phyloP scores from a whole-genome alignment of 306 rosid genomes.

The Neltuma alba region DNA sequence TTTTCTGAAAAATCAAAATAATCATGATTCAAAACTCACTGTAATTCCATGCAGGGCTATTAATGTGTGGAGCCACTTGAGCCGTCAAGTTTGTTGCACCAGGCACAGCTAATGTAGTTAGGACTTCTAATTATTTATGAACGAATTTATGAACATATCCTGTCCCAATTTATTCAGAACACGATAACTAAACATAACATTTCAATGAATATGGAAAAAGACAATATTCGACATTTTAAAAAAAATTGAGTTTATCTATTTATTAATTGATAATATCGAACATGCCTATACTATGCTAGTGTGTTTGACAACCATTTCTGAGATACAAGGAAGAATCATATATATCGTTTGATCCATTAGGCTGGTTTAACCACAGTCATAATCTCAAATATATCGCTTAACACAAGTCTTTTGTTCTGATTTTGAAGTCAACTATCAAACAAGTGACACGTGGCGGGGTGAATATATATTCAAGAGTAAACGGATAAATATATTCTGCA shows the following conservation, averaged over 20 bases:
- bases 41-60: background rate
- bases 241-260: background rate
- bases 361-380: background rate
- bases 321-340: background rate
- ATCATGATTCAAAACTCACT: background rate
- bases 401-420: background rate
- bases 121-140: background rate
- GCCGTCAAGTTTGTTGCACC: slow-evolving; percentile 34
- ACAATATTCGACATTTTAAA: background rate
- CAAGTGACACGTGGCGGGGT: background rate
- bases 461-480: background rate
- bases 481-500: background rate
- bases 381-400: background rate
- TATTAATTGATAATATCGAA: background rate
- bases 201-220: background rate
- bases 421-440: background rate
- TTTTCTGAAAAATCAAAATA: background rate
- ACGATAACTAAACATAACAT: background rate
- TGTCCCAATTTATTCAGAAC: background rate
- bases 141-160: background rate
- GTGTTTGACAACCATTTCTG: background rate
- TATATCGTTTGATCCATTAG: background rate
- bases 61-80: slow-evolving; percentile 37
- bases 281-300: background rate
- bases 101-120: slow-evolving; percentile 3